These are phyloP conservation scores for Hypoxylon sp. DNA, from an alignment of 2,329 filamentous ascomycete genomes.

Conservation along the genomic window DNA sequence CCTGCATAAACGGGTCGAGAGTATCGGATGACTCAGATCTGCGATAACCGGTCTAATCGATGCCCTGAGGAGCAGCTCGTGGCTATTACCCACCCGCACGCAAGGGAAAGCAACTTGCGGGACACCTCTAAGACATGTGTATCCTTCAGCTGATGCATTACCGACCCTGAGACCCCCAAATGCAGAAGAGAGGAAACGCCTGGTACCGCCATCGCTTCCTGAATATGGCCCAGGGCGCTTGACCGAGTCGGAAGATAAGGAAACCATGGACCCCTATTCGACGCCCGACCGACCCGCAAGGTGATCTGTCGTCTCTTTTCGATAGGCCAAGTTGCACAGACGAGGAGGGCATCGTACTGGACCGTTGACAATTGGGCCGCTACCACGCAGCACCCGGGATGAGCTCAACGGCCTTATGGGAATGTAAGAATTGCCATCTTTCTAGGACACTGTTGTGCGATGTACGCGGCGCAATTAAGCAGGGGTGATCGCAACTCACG, in stretches of 20 bases:
- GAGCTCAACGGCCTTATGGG: conserved; percentile 34
- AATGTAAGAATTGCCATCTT: conserved; percentile 38
- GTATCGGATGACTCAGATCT: conserved; percentile 30
- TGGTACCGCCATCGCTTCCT: conserved; percentile 21
- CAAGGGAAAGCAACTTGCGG: conserved; percentile 35
- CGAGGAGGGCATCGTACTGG: conserved; percentile 34
- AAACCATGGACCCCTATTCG: conserved; percentile 36
- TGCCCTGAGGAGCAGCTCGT: conserved; percentile 17
- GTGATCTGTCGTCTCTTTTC: conserved; percentile 28
- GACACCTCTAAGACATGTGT: conserved; percentile 26
- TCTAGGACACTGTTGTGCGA: conserved; percentile 42
- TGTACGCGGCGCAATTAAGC: conserved; percentile 29
- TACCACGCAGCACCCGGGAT: conserved; percentile 20
- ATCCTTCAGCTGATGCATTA: conserved; percentile 12
- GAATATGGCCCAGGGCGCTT: conserved; percentile 29
- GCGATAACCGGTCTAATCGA: conserved; percentile 30
- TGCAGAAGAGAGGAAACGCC: conserved; percentile 29
- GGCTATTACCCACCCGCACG: conserved; percentile 31
- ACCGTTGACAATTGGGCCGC: conserved; percentile 34
- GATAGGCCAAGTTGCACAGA: conserved; percentile 29
- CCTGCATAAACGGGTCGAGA: conserved; percentile 39
- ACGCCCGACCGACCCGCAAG: conserved; percentile 30
- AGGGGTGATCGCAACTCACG: conserved; percentile 30
- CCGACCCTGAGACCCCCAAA: conserved; percentile 21
- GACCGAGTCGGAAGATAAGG: conserved; percentile 42